These are phyloP conservation scores for Wallemia ichthyophaga DNA, from an alignment of 1,284 basidiomycete genomes.

Conservation along the genomic window DNA sequence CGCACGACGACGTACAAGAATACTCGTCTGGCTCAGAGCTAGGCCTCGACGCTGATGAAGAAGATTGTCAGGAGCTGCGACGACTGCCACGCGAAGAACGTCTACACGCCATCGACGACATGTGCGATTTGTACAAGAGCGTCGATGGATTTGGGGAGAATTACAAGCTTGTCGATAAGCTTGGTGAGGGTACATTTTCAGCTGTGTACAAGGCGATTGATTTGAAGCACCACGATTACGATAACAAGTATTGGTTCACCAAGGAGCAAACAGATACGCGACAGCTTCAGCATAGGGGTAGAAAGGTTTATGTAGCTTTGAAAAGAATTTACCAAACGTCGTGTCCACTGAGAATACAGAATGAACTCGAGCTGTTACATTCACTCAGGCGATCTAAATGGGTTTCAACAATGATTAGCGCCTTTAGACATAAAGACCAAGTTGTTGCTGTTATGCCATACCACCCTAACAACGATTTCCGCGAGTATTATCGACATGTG, in stretches of 20 bases:
- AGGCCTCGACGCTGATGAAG: conserved; percentile 12
- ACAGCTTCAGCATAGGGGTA: not conserved
- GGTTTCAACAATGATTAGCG: conserved; percentile 60
- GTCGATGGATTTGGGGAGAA: conserved; percentile 33
- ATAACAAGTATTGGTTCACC: conserved; percentile 48
- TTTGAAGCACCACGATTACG: conserved; percentile 36
- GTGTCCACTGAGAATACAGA: conserved; percentile 66
- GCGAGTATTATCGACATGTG: conserved; percentile 20
- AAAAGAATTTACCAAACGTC: conserved; percentile 95
- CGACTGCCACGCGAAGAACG: conserved; percentile 29
- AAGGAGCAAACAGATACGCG: conserved; percentile 18
- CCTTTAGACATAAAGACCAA: conserved; percentile 72
- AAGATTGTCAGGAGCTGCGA: conserved; percentile 12
- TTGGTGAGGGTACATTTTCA: conserved; percentile 90
- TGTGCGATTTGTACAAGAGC: conserved; percentile 21
- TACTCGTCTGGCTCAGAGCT: not conserved
- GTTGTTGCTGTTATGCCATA: conserved; percentile 87
- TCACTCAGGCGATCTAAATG: conserved; percentile 19
- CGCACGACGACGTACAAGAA: not conserved
- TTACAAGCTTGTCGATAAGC: conserved; percentile 60
- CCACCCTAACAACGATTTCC: conserved; percentile 69
- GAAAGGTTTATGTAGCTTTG: conserved; percentile 46
- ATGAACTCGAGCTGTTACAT: conserved; percentile 82
- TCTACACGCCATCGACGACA: conserved; percentile 43
- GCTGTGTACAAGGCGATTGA: conserved; percentile 95